Conservation (phyloP, 1,139 yeast species). For the Nakaseomyces bracarensis region DNA sequence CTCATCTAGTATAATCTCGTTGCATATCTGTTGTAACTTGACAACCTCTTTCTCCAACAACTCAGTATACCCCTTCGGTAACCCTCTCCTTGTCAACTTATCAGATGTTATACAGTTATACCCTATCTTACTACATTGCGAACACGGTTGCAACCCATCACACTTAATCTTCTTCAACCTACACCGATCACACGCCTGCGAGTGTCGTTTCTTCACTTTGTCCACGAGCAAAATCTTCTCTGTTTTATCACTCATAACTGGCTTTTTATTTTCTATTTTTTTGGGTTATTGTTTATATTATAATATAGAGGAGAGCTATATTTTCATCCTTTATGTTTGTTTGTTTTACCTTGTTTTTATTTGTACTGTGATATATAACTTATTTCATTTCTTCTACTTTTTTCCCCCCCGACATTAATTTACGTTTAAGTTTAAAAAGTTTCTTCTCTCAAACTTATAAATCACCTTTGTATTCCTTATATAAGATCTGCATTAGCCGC, state of each 20-base stretch:
- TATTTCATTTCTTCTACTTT: too few species aligned
- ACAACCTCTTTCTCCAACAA: constrained; percentile 56
- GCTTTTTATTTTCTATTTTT: too few species aligned
- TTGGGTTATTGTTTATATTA: constrained; percentile 6
- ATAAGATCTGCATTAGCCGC: too few species aligned
- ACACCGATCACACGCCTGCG: constrained; percentile 78
- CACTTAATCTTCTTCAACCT: constrained; percentile 69
- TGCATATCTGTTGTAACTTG: constrained; percentile 43
- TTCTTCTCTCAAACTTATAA: too few species aligned
- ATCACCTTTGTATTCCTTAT: too few species aligned
- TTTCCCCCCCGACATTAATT: too few species aligned
- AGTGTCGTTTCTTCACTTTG: constrained; percentile 25
- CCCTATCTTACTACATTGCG: constrained; percentile 54
- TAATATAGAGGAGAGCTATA: constrained; percentile 2
- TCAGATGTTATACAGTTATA: constrained; percentile 66
- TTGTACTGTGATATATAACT: too few species aligned
- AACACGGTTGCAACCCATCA: constrained; percentile 65
- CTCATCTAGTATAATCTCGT: constrained; percentile 5
- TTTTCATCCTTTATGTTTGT: constrained; percentile 2
- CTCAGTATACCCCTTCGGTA: constrained; percentile 71
- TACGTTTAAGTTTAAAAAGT: too few species aligned
- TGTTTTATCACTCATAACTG: constrained; percentile 16
- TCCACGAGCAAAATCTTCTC: constrained; percentile 30
- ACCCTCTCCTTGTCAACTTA: constrained; percentile 61
- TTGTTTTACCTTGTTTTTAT: constrained; percentile 10